A percentile compares a stretch with the other conserved stretches of the same genome.
Conservation (phyloP, 805 yeast genomes). For the Ogataea siamensis region DNA sequence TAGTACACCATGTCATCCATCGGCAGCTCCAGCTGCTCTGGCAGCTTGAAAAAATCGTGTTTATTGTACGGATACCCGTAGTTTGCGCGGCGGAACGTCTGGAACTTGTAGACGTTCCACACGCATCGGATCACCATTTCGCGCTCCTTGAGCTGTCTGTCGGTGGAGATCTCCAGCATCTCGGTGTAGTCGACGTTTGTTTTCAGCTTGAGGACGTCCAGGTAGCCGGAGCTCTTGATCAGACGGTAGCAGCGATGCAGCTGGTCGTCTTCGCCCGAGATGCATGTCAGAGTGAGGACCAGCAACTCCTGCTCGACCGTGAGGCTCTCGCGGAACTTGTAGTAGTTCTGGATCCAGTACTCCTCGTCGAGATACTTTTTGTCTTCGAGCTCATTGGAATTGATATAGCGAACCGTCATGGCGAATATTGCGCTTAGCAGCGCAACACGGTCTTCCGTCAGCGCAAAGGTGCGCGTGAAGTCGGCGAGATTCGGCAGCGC, state of each 20-base stretch:
- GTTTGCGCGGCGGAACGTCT: conserved; percentile 34
- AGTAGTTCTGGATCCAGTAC: conserved; percentile 38
- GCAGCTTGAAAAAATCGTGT: conserved; percentile 26
- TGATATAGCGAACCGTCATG: conserved; percentile 33
- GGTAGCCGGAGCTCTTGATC: conserved; percentile 14
- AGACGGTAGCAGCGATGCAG: conserved; percentile 16
- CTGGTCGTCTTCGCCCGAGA: conserved; percentile 27
- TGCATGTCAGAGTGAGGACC: conserved; percentile 29
- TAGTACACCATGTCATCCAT: conserved; percentile 29
- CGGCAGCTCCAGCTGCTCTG: conserved; percentile 37
- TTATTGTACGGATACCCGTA: conserved; percentile 37
- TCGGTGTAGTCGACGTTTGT: conserved; percentile 26
- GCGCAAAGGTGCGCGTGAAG: conserved; percentile 31
- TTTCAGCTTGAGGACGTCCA: conserved; percentile 13
- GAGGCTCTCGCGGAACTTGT: conserved; percentile 34
- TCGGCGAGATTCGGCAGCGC: conserved; percentile 36
- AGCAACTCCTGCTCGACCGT: conserved; percentile 29
- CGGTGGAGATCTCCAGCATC: conserved; percentile 29
- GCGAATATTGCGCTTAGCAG: conserved; percentile 36
- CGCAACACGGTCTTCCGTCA: conserved; percentile 31
- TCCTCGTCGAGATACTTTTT: conserved; percentile 31
- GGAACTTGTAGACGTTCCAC: conserved; percentile 40
- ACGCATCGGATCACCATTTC: conserved; percentile 35
- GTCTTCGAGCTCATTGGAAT: conserved; percentile 27
- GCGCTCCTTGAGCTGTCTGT: conserved; percentile 34